Conservation (phyloP, 176 grass and related monocot genomes). For the Oryza meyeriana region DNA sequence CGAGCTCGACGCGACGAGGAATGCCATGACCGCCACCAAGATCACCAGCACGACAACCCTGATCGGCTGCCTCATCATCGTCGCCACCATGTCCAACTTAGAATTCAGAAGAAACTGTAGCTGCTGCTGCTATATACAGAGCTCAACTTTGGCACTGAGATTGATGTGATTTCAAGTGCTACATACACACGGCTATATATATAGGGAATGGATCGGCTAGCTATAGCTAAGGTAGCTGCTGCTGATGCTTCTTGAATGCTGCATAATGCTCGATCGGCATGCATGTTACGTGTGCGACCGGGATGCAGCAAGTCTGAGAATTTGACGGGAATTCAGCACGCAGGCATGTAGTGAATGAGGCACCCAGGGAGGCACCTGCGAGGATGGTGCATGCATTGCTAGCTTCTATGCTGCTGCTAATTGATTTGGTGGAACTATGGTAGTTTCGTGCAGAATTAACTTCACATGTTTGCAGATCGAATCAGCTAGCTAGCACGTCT, state of each 20-base stretch:
- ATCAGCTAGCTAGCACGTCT: background rate
- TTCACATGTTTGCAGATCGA: background rate
- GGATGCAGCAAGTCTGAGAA: background rate
- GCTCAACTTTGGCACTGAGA: background rate
- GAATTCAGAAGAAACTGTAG: background rate
- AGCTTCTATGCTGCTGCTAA: background rate
- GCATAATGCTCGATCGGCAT: background rate
- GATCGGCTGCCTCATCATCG: background rate
- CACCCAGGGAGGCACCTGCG: background rate
- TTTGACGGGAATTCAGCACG: slow-evolving; percentile 17
- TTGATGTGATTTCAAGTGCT: background rate
- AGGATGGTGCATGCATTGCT: slow-evolving; percentile 1
- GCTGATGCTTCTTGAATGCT: background rate
- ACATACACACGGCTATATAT: background rate
- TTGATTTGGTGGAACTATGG: background rate
- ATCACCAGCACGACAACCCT: background rate
- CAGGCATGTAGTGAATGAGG: background rate
- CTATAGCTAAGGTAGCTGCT: background rate
- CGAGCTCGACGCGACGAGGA: slow-evolving; percentile 22
- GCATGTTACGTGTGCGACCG: slow-evolving; percentile 25
- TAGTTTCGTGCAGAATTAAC: background rate
- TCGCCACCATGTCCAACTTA: background rate
- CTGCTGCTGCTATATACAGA: background rate
- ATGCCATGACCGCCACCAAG: background rate
- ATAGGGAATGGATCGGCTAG: background rate